Base-by-base conservation (phyloP, 228 moss, liverwort and hornwort species). In the Sphagnum fallax region DNA sequence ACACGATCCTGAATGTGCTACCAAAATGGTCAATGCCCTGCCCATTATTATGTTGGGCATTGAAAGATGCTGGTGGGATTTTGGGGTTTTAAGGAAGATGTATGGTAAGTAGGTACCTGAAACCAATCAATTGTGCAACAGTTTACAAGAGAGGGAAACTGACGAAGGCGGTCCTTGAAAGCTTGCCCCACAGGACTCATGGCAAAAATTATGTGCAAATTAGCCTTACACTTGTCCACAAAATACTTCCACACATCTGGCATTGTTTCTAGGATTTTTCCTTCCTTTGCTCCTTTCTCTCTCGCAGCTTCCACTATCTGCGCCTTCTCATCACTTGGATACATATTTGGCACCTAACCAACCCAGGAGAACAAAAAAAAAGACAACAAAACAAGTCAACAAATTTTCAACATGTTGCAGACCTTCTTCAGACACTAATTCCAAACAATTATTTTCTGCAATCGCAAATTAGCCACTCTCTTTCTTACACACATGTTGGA, bases 71-170 rank as follows among this genome's bases (percentile, higher is more conserved):
- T 32, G 32, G 32, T 32, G 32, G 32, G 2, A 32, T 32, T 32
- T 32, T 2, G 32, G 32, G 32, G 32, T 32, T 2, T 32, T 32
- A 32, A 32, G 32, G 32, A 32, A 32, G 32, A 32, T 32, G 32
- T 32, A 32, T 32, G 32, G 32, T 32, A 32, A 32, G 32, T 32
- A 32, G 32, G 6, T 6, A 92, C 95, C 80, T 95, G 91, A 71
- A 95, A 95, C 95, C 95, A 95, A 70, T 95, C 88, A 65, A 95
- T 95, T 11, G 95, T 95, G 51, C 95, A 92, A 73, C 92, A 95
- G 74, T 95, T 95, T n/a, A 95, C 92, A 67, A 95, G 84, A 2
- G 92, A 92, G 14, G 95, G 95, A 65, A 95, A 95, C 68, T 95
- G 92, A 6, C 95, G 81, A 13, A 95, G 70, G 0, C 92, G 84